Evolutionary conservation across 2,329 filamentous ascomycete species (phyloP).

Genomic region (Verticillium nonalfalfae): DNA sequence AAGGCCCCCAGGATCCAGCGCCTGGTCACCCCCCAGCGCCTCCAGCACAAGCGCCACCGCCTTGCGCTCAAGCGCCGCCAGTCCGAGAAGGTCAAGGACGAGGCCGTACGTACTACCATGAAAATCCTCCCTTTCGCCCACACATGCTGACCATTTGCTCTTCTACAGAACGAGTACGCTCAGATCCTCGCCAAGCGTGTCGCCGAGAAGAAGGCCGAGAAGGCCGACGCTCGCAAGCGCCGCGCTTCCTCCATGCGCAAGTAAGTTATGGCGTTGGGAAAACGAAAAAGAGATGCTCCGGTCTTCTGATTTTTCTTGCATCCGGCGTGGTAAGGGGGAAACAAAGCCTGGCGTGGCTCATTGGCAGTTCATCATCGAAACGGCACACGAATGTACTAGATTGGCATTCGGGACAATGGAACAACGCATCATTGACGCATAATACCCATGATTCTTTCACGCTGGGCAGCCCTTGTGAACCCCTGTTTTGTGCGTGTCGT

Average conservation of each 20-base stretch:
- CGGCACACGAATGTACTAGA: slow-evolving; percentile 26
- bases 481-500: background rate
- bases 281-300: slow-evolving; percentile 15
- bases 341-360: slow-evolving; percentile 2
- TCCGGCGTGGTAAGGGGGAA: slow-evolving; percentile 29
- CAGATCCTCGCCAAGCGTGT: slow-evolving; percentile 96
- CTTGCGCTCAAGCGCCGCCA: slow-evolving; percentile 97
- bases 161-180: slow-evolving; percentile 85
- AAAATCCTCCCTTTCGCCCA: background rate
- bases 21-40: slow-evolving; percentile 97
- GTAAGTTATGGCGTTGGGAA: slow-evolving; percentile 42
- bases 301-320: slow-evolving; percentile 33
- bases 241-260: slow-evolving; percentile 93
- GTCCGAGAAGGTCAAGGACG: slow-evolving; percentile 95
- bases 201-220: slow-evolving; percentile 88
- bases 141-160: slow-evolving; percentile 24
- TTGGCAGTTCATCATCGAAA: background rate
- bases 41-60: slow-evolving; percentile 99
- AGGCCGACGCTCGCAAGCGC: slow-evolving; percentile 93
- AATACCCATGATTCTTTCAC: background rate
- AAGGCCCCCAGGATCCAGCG: slow-evolving; percentile 99
- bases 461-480: background rate
- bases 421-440: slow-evolving; percentile 20
- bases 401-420: slow-evolving; percentile 23
- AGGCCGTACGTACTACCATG: slow-evolving; percentile 67